Evolutionary conservation across 768 basidiomycete species (phyloP), one percentile per base, ranked within the genome.

Genomic region (Tubosaeta sp.): DNA sequence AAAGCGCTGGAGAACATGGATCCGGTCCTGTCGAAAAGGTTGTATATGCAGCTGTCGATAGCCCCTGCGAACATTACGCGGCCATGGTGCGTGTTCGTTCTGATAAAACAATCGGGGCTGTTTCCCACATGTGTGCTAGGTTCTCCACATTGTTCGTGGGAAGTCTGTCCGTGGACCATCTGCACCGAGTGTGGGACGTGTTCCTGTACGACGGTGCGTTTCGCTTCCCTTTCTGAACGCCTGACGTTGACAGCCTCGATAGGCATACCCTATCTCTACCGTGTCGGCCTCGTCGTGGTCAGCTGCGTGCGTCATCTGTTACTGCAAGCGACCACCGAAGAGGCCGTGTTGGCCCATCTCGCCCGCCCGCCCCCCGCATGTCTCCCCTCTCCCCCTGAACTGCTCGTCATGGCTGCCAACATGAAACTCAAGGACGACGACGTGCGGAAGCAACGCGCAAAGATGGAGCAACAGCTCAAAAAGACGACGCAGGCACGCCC

Each of bases 401-500:
- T 91, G 54, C 66, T 91, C 31, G 68, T 79, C n/a, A 75, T 84
- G 8, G 79, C 80, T 0, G 71, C 79, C n/a, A 74, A 79, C 3
- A 71, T 86, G 55, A 89, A 86, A 65, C 67, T 91, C 53, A 91
- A 86, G 62, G 89, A 91, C 58, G 88, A 90, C 52, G 88, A 91
- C 52, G 56, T 91, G 14, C 78, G 82, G 26, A 91, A 89, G 61
- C 85, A 86, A 58, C 80, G 88, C 4, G 62, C 77, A 31, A 90
- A 90, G 63, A 80, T 90, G 74, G 85, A 87, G 58, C 81, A 80
- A n/a, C 83, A 85, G 54, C 74, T 83, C 31, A 88, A 85, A 61
- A 75, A 81, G 37, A 83, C 85, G 52, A 72, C 73, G 16, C 77
- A 75, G 38, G 62, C 63, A 3, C 73, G 76, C 17, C 56, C 65